Base-by-base conservation (phyloP, 2,329 filamentous ascomycete genomes). In the Aspergillus sp. region DNA sequence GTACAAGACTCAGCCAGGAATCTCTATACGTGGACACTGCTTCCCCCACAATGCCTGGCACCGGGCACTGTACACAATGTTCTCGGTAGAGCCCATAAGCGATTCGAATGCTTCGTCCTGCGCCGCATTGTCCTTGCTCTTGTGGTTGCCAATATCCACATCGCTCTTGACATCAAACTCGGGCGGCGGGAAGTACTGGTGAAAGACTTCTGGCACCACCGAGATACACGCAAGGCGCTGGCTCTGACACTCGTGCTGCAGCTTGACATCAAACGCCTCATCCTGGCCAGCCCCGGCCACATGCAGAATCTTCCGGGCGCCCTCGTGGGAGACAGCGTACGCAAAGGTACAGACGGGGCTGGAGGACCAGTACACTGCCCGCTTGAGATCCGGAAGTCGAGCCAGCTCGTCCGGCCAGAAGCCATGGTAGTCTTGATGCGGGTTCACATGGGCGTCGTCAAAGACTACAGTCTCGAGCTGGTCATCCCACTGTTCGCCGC, bases 271-370 rank as follows among this genome's bases (percentile, higher is more conserved):
- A 53, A 73, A 77, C 8, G 72, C 73, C 49, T 73, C 68, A 25
- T 65, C 66, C 15, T 61, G 62, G 2, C 68, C 70, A n/a, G 61
- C 63, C 2, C 67, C 64, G 2, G 67, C 60, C n/a, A 63, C 62
- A 12, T 63, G 56, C 6, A 77, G 57, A 6, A 77, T 61, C 37
- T 72, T 73, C 52, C 61, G 58, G 6, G 73, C 76, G 12, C 73
- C 71, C 77, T 73, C 73, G 82, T 64, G 64, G 2, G 69, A 69
- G 27, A 76, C 55, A 2, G 70, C 74, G 44, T 76, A 76, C 4
- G 70, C 68, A 52, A 73, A 73, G 6, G 68, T 68, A 60, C 74
- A 76, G 25, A 74, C 68, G 0, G 68, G 68, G 7, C 61, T 64
- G 4, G 60, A 64, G 12, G 65, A 63, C 35, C 58, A 52, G 52